Conservation (phyloP, 208 protist species). For the Herpetomonas tarakana region DNA sequence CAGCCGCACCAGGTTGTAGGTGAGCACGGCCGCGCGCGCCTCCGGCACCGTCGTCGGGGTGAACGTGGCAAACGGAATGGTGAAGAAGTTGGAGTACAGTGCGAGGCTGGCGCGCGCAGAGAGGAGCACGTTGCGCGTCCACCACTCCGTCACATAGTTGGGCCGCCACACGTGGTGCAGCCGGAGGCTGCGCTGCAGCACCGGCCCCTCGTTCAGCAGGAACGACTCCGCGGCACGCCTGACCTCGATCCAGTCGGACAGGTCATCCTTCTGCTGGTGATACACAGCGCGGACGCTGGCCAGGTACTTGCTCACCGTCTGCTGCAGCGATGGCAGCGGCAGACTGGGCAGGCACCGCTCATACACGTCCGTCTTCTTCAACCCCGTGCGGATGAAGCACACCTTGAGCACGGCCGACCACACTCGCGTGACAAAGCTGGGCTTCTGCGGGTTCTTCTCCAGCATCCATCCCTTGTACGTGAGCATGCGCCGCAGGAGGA, state of each 20-base stretch:
- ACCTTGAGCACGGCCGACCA: constrained; percentile 54
- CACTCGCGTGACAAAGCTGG: constrained; percentile 39
- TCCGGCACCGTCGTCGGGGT: constrained; percentile 43
- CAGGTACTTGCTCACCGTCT: constrained; percentile 69
- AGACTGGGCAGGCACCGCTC: constrained; percentile 69
- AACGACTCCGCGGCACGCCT: constrained; percentile 54
- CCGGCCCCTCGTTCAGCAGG: constrained; percentile 60
- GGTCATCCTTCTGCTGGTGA: constrained; percentile 23
- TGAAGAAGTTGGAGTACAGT: constrained; percentile 91
- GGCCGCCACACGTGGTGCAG: constrained; percentile 58
- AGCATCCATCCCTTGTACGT: constrained; percentile 72
- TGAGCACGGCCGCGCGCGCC: constrained; percentile 60
- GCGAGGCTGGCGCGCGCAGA: constrained; percentile 62
- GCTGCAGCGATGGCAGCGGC: constrained; percentile 64
- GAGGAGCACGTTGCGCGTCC: constrained; percentile 88
- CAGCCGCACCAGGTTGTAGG: constrained; percentile 58
- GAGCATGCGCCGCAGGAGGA: constrained; percentile 59
- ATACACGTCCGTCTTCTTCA: constrained; percentile 60
- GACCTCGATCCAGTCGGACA: constrained; percentile 42
- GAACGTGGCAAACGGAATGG: constrained; percentile 52
- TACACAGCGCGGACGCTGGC: constrained; percentile 51
- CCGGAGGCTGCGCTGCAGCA: constrained; percentile 66
- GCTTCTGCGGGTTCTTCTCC: constrained; percentile 32
- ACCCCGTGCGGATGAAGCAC: constrained; percentile 43
- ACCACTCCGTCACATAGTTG: constrained; percentile 90